Base-by-base conservation (phyloP, 73 alveolate genomes). In the Uronychia binucleata region DNA sequence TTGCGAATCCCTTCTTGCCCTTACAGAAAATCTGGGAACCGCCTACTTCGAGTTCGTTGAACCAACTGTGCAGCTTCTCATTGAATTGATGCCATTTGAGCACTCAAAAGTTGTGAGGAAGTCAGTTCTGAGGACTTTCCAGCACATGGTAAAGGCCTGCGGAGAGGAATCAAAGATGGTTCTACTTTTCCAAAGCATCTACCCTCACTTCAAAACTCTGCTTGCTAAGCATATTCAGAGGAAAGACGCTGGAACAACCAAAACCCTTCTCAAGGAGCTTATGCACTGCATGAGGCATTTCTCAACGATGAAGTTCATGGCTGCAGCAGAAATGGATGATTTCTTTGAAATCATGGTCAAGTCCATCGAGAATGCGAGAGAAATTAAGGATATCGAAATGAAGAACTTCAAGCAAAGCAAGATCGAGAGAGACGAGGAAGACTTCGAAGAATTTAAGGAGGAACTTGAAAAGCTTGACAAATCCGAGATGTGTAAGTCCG, bases 361-460 rank as follows among this genome's bases (percentile, higher is more conserved):
- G 33, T 76, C 89, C 33, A 57, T 78, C 32, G 76, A 82, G 34
- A 31, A 27, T 14, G 78, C 79, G 1, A 29, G 57, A 30, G 89
- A 59, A 57, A 59, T 28, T 5, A 74, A 34, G 30, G 19, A 74
- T 1, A 1, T 30, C 13, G 34, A 28, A 57, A 35, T 67, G 30
- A 75, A 74, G 57, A 33, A 57, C 1, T 31, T 82, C 77, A 57
- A 35, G 30, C 30, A 60, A 27, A 81, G 57, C 32, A 84, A 81
- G 60, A 34, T 26, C 1, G 84, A 34, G 27, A 59, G 77, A 34
- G 94, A 88, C 58, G 94, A 88, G 58, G 88, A 88, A 83, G 94
- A 88, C 74, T 0, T 32, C 25, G 94, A 88, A 29, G 57, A 30
- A 28, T n/a, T 83, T 75, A 28, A 82, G 28, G 78, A 75, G 26